Evolutionary conservation across 495 filamentous ascomycete genomes (phyloP).

Genomic region (Tuber calosporum): DNA sequence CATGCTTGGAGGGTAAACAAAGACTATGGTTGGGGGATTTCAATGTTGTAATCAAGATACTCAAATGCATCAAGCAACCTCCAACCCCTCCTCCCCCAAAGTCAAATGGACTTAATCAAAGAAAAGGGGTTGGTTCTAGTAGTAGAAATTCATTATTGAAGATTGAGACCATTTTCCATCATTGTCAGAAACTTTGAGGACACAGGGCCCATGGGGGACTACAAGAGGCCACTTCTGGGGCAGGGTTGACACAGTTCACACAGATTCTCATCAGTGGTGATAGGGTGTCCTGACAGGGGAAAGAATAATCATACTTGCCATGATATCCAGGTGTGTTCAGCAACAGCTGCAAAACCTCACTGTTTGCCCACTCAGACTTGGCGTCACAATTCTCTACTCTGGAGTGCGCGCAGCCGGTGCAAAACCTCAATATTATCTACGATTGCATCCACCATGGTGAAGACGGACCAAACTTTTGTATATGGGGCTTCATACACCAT

Average conservation of each 20-base stretch:
- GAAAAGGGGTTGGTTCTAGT: not conserved
- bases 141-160: not conserved
- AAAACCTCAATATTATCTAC: not conserved
- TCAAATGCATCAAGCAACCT: too few relatives aligned
- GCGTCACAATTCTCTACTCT: not conserved
- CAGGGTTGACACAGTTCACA: not conserved
- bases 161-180: not conserved
- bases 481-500: not conserved
- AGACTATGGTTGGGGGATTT: too few relatives aligned
- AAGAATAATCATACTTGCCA: not conserved
- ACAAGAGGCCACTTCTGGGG: not conserved
- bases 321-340: not conserved
- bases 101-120: too few relatives aligned
- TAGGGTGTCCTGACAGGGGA: too few relatives aligned
- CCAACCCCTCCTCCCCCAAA: too few relatives aligned
- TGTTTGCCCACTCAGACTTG: not conserved
- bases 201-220: not conserved
- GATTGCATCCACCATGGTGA: not conserved
- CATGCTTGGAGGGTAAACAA: too few relatives aligned
- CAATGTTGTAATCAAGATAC: too few relatives aligned
- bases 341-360: not conserved
- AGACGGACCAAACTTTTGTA: not conserved
- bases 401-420: not conserved
- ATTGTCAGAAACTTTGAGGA: not conserved
- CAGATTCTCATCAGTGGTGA: not conserved